These are phyloP conservation scores for Boletus eberwhitei DNA, from an alignment of 768 basidiomycete species.

Conservation along the genomic window DNA sequence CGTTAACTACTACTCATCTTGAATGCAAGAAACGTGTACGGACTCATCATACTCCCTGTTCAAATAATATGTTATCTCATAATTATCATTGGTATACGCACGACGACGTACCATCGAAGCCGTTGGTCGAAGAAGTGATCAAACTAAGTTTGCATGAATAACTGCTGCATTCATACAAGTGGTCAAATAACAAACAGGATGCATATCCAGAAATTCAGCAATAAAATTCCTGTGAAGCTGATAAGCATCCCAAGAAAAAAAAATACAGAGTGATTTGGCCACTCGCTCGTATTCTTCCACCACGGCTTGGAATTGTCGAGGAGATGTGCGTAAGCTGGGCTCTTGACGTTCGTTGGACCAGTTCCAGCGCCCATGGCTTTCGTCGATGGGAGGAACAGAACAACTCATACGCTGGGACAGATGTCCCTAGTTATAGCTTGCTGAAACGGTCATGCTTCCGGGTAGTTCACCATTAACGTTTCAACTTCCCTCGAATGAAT, in stretches of 20 bases:
- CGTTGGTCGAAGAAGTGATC: constrained; percentile 1
- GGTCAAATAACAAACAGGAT: not conserved
- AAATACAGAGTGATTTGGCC: not conserved
- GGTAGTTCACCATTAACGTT: too few species aligned
- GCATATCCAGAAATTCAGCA: constrained; percentile 3
- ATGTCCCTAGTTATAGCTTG: not conserved
- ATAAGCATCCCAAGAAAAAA: not conserved
- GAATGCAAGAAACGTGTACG: not conserved
- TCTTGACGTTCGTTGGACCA: not conserved
- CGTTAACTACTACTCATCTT: not conserved
- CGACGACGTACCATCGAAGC: constrained; percentile 1
- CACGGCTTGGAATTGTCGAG: not conserved
- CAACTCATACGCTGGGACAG: not conserved
- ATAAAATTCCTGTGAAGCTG: not conserved
- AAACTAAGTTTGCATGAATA: not conserved
- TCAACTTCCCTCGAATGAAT: not conserved
- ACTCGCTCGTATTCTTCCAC: not conserved
- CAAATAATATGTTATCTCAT: not conserved
- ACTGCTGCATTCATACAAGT: too few species aligned
- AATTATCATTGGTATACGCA: not conserved
- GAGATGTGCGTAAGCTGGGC: not conserved
- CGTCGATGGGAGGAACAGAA: not conserved
- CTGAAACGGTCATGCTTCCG: not conserved
- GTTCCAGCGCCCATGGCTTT: not conserved
- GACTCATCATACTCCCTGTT: constrained; percentile 6